A percentile compares a stretch with the other conserved stretches of the same genome.
phyloP scores from a whole-genome alignment of 2,329 filamentous ascomycete genomes.

The Alternaria longipes region DNA sequence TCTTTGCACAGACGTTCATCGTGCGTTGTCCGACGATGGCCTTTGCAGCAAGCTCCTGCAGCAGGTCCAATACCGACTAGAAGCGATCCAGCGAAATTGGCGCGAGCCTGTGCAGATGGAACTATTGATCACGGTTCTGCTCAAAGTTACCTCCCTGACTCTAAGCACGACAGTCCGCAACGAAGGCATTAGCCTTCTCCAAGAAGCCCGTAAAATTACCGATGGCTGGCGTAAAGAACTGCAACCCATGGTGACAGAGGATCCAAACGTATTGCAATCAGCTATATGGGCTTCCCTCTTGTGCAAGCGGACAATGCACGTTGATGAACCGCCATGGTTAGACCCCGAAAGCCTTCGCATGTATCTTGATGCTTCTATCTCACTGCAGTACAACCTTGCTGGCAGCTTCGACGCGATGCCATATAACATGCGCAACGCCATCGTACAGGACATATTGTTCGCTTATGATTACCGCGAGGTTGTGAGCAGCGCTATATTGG shows the following conservation, averaged over 20 bases:
- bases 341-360: constrained; percentile 20
- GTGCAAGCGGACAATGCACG: constrained; percentile 61
- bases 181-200: constrained; percentile 48
- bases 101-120: constrained; percentile 68
- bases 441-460: constrained; percentile 61
- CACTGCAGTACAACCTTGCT: constrained; percentile 60
- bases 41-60: constrained; percentile 63
- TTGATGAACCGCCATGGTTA: constrained; percentile 2
- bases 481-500: constrained; percentile 50
- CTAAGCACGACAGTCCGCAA: constrained; percentile 19
- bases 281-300: constrained; percentile 66
- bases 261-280: constrained; percentile 55
- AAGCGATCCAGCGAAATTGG: constrained; percentile 64
- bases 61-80: constrained; percentile 59
- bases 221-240: constrained; percentile 63
- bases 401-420: constrained; percentile 51
- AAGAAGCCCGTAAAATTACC: constrained; percentile 55
- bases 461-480: constrained; percentile 48
- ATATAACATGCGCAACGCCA: constrained; percentile 46
- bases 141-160: constrained; percentile 53
- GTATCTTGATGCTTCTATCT: constrained; percentile 55
- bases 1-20: constrained; percentile 57
- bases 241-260: constrained; percentile 50
- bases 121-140: constrained; percentile 61
- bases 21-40: constrained; percentile 56